Percentiles rank a stretch among this genome's conserved stretches.
phyloP scores from a whole-genome alignment of 2,329 filamentous ascomycete genomes.

The Exophiala lecanii-corni region DNA sequence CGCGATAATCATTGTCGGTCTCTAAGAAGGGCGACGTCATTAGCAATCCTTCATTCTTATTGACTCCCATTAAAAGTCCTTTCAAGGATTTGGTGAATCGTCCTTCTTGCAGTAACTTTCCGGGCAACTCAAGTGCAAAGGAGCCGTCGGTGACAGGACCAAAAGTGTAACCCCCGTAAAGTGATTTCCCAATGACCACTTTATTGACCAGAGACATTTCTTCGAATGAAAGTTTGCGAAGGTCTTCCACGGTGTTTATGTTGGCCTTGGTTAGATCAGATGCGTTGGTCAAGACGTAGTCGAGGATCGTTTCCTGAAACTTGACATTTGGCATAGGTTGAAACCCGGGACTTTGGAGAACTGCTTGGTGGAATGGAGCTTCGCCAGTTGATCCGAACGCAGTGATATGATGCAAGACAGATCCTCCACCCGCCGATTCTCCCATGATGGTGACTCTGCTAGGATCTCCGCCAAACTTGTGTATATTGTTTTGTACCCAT shows the following conservation, averaged over 20 bases:
- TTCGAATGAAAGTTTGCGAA: slow-evolving; percentile 17
- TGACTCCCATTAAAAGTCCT: slow-evolving; percentile 32
- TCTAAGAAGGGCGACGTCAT: slow-evolving; percentile 32
- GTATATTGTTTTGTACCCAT: slow-evolving; percentile 37
- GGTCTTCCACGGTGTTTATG: slow-evolving; percentile 35
- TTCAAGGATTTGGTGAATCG: slow-evolving; percentile 41
- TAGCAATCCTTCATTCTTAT: slow-evolving; percentile 26
- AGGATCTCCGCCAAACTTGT: slow-evolving; percentile 33
- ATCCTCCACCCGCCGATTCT: slow-evolving; percentile 34
- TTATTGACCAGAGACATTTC: slow-evolving; percentile 32
- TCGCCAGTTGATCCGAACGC: slow-evolving; percentile 18
- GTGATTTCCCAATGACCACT: slow-evolving; percentile 35
- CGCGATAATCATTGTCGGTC: slow-evolving; percentile 25
- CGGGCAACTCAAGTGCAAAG: slow-evolving; percentile 38
- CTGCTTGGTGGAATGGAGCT: slow-evolving; percentile 29
- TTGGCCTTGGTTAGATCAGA: slow-evolving; percentile 1
- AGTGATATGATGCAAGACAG: slow-evolving; percentile 27
- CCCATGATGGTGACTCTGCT: slow-evolving; percentile 36
- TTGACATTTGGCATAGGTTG: slow-evolving; percentile 16
- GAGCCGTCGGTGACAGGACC: slow-evolving; percentile 21
- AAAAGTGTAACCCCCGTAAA: slow-evolving; percentile 40
- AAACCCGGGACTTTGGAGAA: slow-evolving; percentile 27
- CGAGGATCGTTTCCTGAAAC: slow-evolving; percentile 32
- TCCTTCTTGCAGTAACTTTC: slow-evolving; percentile 41
- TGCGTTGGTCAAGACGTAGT: slow-evolving; percentile 9